Base-by-base conservation (phyloP, 441 rosid genomes). In the Erodium texanum region DNA sequence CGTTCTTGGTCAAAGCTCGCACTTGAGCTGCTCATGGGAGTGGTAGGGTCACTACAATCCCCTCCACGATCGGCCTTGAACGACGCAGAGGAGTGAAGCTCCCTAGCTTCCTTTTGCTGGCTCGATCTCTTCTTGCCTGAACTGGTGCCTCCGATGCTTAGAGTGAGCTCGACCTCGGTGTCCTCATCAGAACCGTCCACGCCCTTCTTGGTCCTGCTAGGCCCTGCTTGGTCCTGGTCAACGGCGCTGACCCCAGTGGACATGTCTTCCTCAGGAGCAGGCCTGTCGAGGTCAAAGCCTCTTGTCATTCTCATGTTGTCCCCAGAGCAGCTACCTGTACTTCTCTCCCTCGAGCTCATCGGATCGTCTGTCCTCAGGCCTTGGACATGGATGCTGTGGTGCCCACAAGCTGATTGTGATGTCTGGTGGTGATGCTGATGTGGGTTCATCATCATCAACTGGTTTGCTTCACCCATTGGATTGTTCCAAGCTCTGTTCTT, bases 141-240 rank as follows among this genome's bases (percentile, higher is more conserved):
- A 56, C 70, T 66, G 7, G 71, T 66, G 41, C 77, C 77, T 71
- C 96, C 97, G 50, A 89, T 84, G 76, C 97, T 83, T 64, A 91
- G 58, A 19, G 90, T 89, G 71, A 91, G 80, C 72, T 89, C 96
- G 36, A 89, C 80, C n/a, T 84, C 85, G 29, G 2, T 27, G 41
- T 85, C 87, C 14, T 79, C 83, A 16, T 77, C 75, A 29, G 70
- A 78, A 34, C 78, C n/a, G n/a, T n/a, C n/a, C n/a, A n/a, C n/a
- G n/a, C n/a, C n/a, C n/a, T n/a, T 79, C 14, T 75, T 64, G 65
- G 54, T 38, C 16, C 67, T 61, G 4, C 29, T 27, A 27, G 29
- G 29, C 29, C 29, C 29, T 27, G 29, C 29, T 4, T 4, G 29
- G 29, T 27, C 29, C 29, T 27, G 2, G 2, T 27, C 29, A 1